Conservation (phyloP, 2,329 filamentous ascomycete genomes). For the Penicillium expansum region DNA sequence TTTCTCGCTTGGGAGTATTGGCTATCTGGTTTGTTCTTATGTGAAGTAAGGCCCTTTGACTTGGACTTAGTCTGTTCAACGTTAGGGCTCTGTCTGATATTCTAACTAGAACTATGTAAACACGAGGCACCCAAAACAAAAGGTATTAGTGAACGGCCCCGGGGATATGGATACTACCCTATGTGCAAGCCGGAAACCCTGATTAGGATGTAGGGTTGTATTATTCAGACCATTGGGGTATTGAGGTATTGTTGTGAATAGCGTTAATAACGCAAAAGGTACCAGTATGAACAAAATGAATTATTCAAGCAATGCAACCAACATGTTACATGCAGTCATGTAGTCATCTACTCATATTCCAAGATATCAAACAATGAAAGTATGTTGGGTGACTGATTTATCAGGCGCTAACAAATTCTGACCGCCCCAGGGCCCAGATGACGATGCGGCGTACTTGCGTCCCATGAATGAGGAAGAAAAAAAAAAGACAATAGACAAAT, state of each 20-base stretch:
- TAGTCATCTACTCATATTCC: too few relatives aligned
- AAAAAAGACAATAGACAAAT: neutral
- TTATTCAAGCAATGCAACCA: neutral
- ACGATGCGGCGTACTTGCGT: conserved; percentile 7
- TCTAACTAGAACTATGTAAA: neutral
- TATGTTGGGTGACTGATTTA: neutral
- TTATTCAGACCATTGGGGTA: neutral
- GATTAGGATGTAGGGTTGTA: too few relatives aligned
- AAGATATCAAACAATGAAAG: neutral
- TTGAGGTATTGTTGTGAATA: neutral
- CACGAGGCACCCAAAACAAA: neutral
- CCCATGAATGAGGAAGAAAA: neutral
- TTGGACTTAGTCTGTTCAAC: neutral
- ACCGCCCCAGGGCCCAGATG: conserved; percentile 8
- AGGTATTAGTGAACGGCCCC: neutral
- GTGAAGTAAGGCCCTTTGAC: neutral
- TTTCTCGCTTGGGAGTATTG: conserved; percentile 7
- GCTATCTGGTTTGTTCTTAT: neutral
- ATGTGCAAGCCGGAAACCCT: neutral
- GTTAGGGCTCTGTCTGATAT: neutral
- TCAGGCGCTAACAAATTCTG: neutral
- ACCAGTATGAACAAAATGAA: neutral
- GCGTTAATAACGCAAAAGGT: neutral
- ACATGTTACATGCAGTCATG: too few relatives aligned
- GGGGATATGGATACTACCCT: too few relatives aligned